Evolutionary conservation across 148 eudicot genomes (phyloP), one percentile per base, ranked within the genome.

Genomic region (Cornus controversa): DNA sequence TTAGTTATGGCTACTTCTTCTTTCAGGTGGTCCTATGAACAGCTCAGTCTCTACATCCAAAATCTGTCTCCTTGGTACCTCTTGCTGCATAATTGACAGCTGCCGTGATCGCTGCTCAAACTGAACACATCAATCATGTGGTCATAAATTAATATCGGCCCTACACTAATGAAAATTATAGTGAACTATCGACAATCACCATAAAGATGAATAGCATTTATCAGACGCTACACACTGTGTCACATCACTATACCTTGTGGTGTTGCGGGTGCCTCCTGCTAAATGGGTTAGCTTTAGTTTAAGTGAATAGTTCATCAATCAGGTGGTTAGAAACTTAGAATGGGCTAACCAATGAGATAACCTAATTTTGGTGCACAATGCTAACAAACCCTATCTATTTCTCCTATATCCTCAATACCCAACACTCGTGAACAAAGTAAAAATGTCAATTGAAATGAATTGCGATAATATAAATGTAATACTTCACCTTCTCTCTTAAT

Each of bases 1-100:
- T 40, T 9, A 40, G 45, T 50, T 7, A 16, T 11, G 57, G 57
- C 0, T 50, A 11, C 20, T 50, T 72, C 82, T 26, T 77, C 72
- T 73, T 73, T 79, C 84, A 0, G 90, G 90, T 10, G 68, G 90
- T 68, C 92, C 92, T 45, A 89, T 85, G 75, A 87, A 85, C 67
- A 89, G 74, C 11, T 76, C 88, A 1, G 90, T 89, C 75, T 89
- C 90, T 9, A 87, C 89, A 47, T 85, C 90, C 25, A 68, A 40
- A 23, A 74, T 37, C 66, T 29, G 73, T 20, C 69, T 36, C 15
- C 54, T 54, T 36, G 81, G 73, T 9, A 67, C 76, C 11, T 69
- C 75, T 13, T 63, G 42, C 53, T 10, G 47, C 28, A 13, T 74
- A 57, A 36, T 57, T 53, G 76, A n/a, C 68, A 8, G 71, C 5